phyloP scores from a whole-genome alignment of 2,329 filamentous ascomycete genomes.

The Arthrinium puccinioides region DNA sequence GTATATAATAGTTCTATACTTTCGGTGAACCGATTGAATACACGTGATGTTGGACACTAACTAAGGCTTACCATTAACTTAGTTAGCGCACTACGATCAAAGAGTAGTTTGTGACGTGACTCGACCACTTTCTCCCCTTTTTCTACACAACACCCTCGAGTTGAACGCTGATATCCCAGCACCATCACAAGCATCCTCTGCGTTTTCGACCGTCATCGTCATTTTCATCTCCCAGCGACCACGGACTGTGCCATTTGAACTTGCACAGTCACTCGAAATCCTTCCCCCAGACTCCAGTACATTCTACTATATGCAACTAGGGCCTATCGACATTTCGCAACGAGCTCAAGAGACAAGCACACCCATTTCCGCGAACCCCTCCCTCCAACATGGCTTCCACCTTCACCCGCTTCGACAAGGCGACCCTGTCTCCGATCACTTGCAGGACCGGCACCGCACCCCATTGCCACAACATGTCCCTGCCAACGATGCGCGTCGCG shows the following conservation, averaged over 20 bases:
- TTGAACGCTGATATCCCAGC: not conserved
- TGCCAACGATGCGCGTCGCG: conserved; percentile 10
- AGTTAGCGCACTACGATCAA: no score
- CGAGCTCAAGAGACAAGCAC: conserved; percentile 20
- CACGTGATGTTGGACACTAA: no score
- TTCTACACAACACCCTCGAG: not conserved
- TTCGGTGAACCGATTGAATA: no score
- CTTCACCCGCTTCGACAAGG: conserved; percentile 31
- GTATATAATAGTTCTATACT: no score
- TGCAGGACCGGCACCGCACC: conserved; percentile 24
- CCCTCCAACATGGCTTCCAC: conserved; percentile 51
- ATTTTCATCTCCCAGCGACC: not conserved
- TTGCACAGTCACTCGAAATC: conserved; percentile 41
- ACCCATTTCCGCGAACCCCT: conserved; percentile 21
- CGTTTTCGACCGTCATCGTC: not conserved
- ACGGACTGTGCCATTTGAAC: conserved; percentile 42
- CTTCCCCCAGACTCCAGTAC: conserved; percentile 22
- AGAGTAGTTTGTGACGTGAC: not conserved
- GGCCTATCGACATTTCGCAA: conserved; percentile 32
- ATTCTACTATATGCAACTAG: conserved; percentile 59
- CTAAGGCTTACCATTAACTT: no score
- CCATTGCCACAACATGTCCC: conserved; percentile 27
- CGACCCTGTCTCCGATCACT: conserved; percentile 28
- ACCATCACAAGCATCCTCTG: not conserved
- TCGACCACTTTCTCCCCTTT: conserved; percentile 1